Percentiles rank a stretch among this genome's conserved stretches.
These are phyloP conservation scores for Verticillium nubilum DNA, from an alignment of 2,329 filamentous ascomycete genomes.

Conservation along the genomic window DNA sequence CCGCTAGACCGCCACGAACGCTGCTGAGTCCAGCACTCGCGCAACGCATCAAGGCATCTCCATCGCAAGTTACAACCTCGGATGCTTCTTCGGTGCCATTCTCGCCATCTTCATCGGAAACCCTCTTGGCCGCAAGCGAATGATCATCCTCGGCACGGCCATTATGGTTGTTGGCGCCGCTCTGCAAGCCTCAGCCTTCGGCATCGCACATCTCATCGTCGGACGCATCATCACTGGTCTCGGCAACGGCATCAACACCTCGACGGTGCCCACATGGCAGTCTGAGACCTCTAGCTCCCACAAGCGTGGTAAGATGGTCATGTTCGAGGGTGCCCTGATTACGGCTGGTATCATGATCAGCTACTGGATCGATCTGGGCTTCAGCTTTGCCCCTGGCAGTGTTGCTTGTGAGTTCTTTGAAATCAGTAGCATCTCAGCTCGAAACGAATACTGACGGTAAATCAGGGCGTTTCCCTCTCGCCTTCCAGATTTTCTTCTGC, in stretches of 20 bases:
- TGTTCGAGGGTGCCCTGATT: conserved; percentile 55
- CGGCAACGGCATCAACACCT: conserved; percentile 30
- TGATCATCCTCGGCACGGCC: conserved; percentile 32
- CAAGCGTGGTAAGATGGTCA: conserved; percentile 54
- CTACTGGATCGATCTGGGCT: conserved; percentile 57
- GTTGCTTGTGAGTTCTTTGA: conserved; percentile 35
- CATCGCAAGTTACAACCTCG: conserved; percentile 53
- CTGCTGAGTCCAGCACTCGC: conserved; percentile 29
- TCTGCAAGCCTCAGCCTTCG: conserved; percentile 37
- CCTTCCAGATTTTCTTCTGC: conserved; percentile 53
- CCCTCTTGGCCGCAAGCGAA: conserved; percentile 36
- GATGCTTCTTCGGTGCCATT: conserved; percentile 48
- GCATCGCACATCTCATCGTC: conserved; percentile 49
- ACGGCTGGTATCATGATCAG: conserved; percentile 51
- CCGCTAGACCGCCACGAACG: conserved; percentile 20
- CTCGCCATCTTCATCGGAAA: conserved; percentile 22
- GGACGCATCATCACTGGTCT: conserved; percentile 41
- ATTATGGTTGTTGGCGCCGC: conserved; percentile 40
- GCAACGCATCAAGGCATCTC: conserved; percentile 49
- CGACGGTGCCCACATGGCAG: conserved; percentile 54
- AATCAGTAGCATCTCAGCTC: no score
- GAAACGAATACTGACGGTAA: not conserved
- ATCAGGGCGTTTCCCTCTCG: conserved; percentile 53
- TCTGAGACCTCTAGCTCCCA: conserved; percentile 53
- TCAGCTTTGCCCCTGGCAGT: conserved; percentile 44